Base-by-base conservation (phyloP, 2,329 filamentous ascomycete genomes). In the Hypomyces rosellus region DNA sequence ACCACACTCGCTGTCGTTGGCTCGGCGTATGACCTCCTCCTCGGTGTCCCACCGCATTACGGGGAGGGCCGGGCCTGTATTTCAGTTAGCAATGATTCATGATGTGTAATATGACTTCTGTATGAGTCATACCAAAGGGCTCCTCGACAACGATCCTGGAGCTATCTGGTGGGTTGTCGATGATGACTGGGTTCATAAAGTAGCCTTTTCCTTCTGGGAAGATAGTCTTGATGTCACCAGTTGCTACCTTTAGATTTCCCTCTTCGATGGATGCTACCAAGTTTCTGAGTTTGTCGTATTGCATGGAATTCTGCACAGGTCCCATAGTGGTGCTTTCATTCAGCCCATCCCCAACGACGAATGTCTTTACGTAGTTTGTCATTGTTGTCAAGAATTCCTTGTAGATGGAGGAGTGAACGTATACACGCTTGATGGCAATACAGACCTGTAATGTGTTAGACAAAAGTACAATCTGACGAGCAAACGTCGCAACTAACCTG, bases 151-250 rank as follows among this genome's bases (percentile, higher is more conserved):
- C 69, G n/a, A 70, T 59, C 0, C 57, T 49, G 59, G 69, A 70
- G 0, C 57, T 50, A 2, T 60, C 56, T 22, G 57, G 62, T 3
- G 68, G 63, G 9, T 65, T 57, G 1, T 59, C 61, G 30, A 70
- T 62, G 2, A 70, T 60, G 0, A 89, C 93, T 14, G 89, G 89
- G 73, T 90, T 75, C 67, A 93, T 89, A 75, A 90, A 93, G 78
- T 86, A 93, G 48, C 88, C 88, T 74, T 88, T 83, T 57, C 74
- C 67, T 51, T 86, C 85, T 69, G 60, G 51, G 11, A 63, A 33
- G 0, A 56, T 54, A 7, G 25, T 30, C 25, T 30, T 30, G 25
- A 30, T 30, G 25, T 30, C 25, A 5, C 25, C 25, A 11, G 25
- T 30, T 30, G 25, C 9, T 11, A 30, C 2, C 2, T 30, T 30